Conservation (phyloP, 1,284 basidiomycete genomes). For the Pseudozyma thailandica region DNA sequence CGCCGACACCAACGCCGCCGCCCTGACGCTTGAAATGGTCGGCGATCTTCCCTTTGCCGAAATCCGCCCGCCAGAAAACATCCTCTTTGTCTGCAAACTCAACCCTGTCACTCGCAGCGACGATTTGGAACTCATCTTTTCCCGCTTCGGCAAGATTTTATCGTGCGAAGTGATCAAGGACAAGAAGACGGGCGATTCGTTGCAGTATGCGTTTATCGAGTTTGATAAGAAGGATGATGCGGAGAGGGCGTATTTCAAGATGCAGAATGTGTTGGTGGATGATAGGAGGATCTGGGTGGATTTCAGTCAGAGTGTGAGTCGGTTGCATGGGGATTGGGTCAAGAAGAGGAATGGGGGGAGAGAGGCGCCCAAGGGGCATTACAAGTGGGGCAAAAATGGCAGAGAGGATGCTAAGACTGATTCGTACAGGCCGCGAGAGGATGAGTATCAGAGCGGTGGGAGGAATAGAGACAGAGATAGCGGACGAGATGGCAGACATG, state of each 20-base stretch:
- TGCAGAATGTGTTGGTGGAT: conserved; percentile 99
- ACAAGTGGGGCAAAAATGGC: conserved; percentile 7
- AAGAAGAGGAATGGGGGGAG: conserved; percentile 59
- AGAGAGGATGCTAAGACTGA: not conserved
- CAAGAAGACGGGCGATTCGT: conserved; percentile 91
- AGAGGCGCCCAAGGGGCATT: conserved; percentile 56
- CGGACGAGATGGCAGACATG: conserved; percentile 3
- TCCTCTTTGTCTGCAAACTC: conserved; percentile 97
- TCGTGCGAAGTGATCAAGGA: conserved; percentile 97
- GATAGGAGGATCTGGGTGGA: conserved; percentile 99
- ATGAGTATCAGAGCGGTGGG: not conserved
- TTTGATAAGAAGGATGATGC: conserved; percentile 92
- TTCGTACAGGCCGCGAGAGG: conserved; percentile 15
- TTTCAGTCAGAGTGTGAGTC: conserved; percentile 81
- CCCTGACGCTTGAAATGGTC: conserved; percentile 98
- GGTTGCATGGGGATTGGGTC: conserved; percentile 71
- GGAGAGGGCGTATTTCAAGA: conserved; percentile 97
- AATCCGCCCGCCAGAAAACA: conserved; percentile 96
- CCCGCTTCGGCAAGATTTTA: conserved; percentile 91
- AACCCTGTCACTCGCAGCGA: conserved; percentile 95
- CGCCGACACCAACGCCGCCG: conserved; percentile 88
- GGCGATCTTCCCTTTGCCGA: conserved; percentile 98
- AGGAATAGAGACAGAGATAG: conserved; percentile 12
- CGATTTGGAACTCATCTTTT: conserved; percentile 96
- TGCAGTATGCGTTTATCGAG: conserved; percentile 99